A percentile compares a stretch with the other conserved stretches of the same genome.
Evolutionary conservation across 1,284 basidiomycete genomes (phyloP).

Genomic region (Apiotrichum mycotoxinovorans): DNA sequence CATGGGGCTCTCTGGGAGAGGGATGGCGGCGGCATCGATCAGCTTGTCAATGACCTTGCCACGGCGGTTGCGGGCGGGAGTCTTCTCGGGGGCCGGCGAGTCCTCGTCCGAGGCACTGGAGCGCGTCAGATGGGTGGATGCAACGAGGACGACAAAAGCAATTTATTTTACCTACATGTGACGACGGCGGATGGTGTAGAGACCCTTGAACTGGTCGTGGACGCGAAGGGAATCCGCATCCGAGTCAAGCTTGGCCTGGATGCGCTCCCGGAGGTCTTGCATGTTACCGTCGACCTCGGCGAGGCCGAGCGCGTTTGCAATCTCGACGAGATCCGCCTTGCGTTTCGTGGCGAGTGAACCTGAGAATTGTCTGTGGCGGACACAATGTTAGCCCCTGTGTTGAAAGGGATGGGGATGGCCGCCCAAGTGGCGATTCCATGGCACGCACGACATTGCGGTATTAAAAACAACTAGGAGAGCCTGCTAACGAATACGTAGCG

Average conservation of each 20-base stretch:
- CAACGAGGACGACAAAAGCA: background rate
- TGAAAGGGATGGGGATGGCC: background rate
- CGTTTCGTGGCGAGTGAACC: slow-evolving; percentile 38
- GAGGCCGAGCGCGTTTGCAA: slow-evolving; percentile 37
- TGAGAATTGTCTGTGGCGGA: slow-evolving; percentile 24
- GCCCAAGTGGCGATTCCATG: background rate
- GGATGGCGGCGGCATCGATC: slow-evolving; percentile 38
- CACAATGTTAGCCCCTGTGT: background rate
- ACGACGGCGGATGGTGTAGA: slow-evolving; percentile 25
- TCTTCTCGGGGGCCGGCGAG: slow-evolving; percentile 25
- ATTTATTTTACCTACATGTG: background rate
- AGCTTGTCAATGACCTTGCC: slow-evolving; percentile 34
- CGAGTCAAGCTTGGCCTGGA: slow-evolving; percentile 36
- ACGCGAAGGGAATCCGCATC: slow-evolving; percentile 25
- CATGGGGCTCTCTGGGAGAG: slow-evolving; percentile 41
- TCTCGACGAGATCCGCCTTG: slow-evolving; percentile 43
- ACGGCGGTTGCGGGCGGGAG: slow-evolving; percentile 22
- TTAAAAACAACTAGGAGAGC: no score
- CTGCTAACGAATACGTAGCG: no score
- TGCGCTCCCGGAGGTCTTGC: slow-evolving; percentile 32
- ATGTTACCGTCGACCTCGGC: slow-evolving; percentile 20
- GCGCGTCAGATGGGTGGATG: background rate
- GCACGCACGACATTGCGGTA: slow-evolving; percentile 22
- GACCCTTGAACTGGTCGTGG: slow-evolving; percentile 38
- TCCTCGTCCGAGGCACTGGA: slow-evolving; percentile 12